Base-by-base conservation (phyloP, 345 rosid species). In the Cochlearia excelsa region DNA sequence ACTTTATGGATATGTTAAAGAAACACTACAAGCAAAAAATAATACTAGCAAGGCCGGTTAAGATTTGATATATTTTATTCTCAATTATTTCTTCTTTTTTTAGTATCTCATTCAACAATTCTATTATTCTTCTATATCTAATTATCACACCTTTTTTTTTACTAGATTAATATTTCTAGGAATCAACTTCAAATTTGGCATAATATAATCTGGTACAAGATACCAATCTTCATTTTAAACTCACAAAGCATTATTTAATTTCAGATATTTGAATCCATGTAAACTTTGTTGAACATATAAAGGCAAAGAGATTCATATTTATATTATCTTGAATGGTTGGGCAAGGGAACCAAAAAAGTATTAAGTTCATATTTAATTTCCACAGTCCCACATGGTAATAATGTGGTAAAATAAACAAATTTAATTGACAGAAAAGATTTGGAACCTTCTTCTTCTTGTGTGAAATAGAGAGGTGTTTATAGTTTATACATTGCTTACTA, bases 51-150 rank as follows among this genome's bases (percentile, higher is more conserved):
- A 54, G 28, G 61, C 46, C 67, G 51, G 57, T 47, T 39, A 38
- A 39, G 45, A 54, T 54, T 47, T 54, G 35, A 16, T 45, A 42
- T 66, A 9, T 40, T 51, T 4, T 40, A 53, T 52, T 59, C 72
- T 59, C 72, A 52, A 51, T 68, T 68, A 68, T 59, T 44, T 29
- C 10, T 30, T 68, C 43, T 46, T 55, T 59, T 67, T 67, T 59
- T 44, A 35, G 11, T 5, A 51, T 57, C 30, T 7, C 27, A 57
- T 66, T 67, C 68, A 27, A 31, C 57, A 11, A 31, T 54, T 40
- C 23, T 64, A 44, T 34, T 41, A 51, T 41, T 62, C 59, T 28
- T n/a, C 43, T 62, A 2, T 51, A 51, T 51, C 50, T 51, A 9
- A 7, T 58, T 30, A 26, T 59, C 28, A 9, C 50, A 46, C 7